phyloP scores from a whole-genome alignment of 768 basidiomycete species.

The Amanita phalloides region DNA sequence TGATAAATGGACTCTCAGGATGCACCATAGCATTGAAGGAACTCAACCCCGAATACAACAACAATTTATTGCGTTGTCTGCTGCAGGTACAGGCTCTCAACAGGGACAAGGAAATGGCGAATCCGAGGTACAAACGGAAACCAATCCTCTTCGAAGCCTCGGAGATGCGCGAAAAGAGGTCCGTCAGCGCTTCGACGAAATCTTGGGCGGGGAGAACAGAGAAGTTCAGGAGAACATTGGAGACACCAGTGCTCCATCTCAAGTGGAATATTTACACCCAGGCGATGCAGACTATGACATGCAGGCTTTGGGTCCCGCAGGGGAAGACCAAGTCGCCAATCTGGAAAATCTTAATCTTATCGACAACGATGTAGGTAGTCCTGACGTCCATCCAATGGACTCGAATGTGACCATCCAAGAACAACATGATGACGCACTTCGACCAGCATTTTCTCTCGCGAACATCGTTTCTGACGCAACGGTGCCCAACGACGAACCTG shows the following conservation, averaged over 20 bases:
- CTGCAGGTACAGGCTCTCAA: conserved; percentile 29
- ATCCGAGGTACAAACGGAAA: conserved; percentile 23
- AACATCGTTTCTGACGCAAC: conserved; percentile 16
- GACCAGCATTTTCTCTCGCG: conserved; percentile 8
- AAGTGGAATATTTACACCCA: conserved; percentile 70
- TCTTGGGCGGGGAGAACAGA: conserved; percentile 35
- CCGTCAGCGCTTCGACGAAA: conserved; percentile 75
- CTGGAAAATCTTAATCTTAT: conserved; percentile 71
- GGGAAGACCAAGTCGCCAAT: conserved; percentile 73
- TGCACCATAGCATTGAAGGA: not conserved
- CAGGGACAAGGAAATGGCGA: conserved; percentile 31
- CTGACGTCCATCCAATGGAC: conserved; percentile 37
- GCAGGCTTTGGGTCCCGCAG: conserved; percentile 86
- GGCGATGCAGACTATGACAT: conserved; percentile 61
- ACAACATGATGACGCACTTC: conserved; percentile 8
- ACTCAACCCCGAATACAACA: conserved; percentile 1
- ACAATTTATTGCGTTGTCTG: conserved; percentile 8
- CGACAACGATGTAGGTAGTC: conserved; percentile 38
- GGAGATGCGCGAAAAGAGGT: conserved; percentile 81
- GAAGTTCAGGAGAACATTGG: conserved; percentile 25
- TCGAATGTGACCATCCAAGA: conserved; percentile 20
- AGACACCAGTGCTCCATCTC: conserved; percentile 28
- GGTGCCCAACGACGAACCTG: conserved; percentile 16
- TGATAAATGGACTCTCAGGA: not conserved
- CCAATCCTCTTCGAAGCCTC: conserved; percentile 63